Evolutionary conservation across 2,329 filamentous ascomycete species (phyloP).

Genomic region (Aspergillus udagawae): DNA sequence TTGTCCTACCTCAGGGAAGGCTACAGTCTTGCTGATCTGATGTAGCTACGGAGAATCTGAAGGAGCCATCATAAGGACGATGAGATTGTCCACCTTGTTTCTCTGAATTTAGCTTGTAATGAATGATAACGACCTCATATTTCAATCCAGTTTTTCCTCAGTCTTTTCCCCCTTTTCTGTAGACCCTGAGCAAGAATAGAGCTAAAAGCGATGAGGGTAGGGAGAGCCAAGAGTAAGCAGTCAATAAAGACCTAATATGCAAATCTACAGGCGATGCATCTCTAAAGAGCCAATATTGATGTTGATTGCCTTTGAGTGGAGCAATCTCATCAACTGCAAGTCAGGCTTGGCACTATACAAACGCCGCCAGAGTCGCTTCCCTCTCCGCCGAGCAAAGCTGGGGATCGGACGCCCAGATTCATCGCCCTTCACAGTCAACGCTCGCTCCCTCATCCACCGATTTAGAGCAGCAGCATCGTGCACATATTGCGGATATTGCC

Average conservation of each 20-base stretch:
- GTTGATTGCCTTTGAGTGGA: conserved; percentile 9
- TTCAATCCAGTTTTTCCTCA: neutral
- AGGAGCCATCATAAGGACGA: conserved; percentile 62
- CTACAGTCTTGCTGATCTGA: conserved; percentile 5
- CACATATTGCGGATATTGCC: neutral
- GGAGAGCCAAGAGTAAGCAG: neutral
- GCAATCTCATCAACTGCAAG: neutral
- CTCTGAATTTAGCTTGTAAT: neutral
- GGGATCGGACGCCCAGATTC: conserved; percentile 7
- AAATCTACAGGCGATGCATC: neutral
- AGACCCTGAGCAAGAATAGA: neutral
- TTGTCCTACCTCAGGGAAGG: neutral
- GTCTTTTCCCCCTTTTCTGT: neutral
- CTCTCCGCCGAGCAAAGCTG: conserved; percentile 12
- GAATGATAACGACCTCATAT: neutral
- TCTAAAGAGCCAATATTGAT: neutral
- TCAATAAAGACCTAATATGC: too few species aligned
- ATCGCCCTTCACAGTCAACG: conserved; percentile 1
- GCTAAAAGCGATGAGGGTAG: too few species aligned
- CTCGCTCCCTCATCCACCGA: neutral
- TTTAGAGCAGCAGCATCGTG: neutral
- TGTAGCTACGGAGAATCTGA: conserved; percentile 75
- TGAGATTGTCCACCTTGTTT: neutral
- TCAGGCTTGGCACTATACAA: conserved; percentile 17
- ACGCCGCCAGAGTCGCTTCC: conserved; percentile 8